Conservation (phyloP, 306 rosid species). For the Sindora glabra region DNA sequence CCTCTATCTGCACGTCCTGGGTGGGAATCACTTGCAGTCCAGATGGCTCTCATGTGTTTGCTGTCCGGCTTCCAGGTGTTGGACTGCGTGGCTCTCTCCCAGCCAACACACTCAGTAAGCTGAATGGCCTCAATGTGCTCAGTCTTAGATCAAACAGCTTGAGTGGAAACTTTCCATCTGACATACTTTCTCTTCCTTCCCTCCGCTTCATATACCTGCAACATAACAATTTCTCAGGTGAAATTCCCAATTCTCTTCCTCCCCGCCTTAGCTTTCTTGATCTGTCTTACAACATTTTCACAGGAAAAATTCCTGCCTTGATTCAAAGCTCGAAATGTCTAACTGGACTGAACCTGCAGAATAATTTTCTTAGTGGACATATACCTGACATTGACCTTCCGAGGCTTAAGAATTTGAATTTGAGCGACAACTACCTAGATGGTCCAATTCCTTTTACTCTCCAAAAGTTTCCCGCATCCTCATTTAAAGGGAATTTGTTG, state of each 20-base stretch:
- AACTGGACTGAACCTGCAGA: conserved; percentile 43
- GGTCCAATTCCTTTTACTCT: conserved; percentile 65
- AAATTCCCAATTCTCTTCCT: conserved; percentile 43
- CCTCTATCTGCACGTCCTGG: conserved; percentile 69
- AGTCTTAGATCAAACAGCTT: conserved; percentile 76
- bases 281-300: conserved; percentile 67
- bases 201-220: conserved; percentile 54
- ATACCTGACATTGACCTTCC: conserved; percentile 55
- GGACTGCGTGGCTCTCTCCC: conserved; percentile 65
- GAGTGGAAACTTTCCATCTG: conserved; percentile 58
- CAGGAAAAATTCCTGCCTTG: conserved; percentile 48
- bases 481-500: conserved; percentile 56
- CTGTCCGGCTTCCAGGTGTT: conserved; percentile 63
- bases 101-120: conserved; percentile 54
- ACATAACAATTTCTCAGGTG: conserved; percentile 57
- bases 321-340: conserved; percentile 46
- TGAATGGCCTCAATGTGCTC: conserved; percentile 47
- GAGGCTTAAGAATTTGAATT: conserved; percentile 46
- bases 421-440: conserved; percentile 66
- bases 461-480: conserved; percentile 46
- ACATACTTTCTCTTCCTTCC: conserved; percentile 60
- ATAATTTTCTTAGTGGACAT: conserved; percentile 60
- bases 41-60: conserved; percentile 37
- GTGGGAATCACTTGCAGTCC: conserved; percentile 56
- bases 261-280: conserved; percentile 51